Conservation (phyloP, 2,329 filamentous ascomycete species). For the Diaporthe vaccinii region DNA sequence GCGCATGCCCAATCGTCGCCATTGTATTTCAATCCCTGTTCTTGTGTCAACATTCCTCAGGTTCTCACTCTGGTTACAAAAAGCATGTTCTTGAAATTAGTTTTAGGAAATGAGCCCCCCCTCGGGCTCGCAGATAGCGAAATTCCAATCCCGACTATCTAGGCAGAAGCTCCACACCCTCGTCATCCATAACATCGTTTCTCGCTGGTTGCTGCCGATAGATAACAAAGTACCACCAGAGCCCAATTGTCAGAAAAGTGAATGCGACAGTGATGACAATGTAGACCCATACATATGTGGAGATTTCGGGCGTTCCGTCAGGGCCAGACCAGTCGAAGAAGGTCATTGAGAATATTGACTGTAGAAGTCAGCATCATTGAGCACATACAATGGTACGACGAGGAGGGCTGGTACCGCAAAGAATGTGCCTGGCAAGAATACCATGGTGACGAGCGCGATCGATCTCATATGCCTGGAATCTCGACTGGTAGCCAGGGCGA, state of each 20-base stretch:
- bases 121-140: background rate
- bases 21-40: background rate
- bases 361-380: background rate
- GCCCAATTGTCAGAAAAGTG: conserved; percentile 24
- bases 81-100: background rate
- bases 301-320: conserved; percentile 37
- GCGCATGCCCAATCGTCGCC: background rate
- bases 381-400: background rate
- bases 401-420: conserved; percentile 44
- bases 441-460: conserved; percentile 49
- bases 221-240: conserved; percentile 34
- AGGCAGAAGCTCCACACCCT: background rate
- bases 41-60: background rate
- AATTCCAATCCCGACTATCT: background rate
- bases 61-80: background rate
- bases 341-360: conserved; percentile 47
- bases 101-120: background rate
- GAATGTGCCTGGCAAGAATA: conserved; percentile 51
- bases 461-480: conserved; percentile 49
- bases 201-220: background rate
- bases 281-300: conserved; percentile 46
- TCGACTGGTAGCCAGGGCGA: conserved; percentile 46
- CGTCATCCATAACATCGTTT: background rate
- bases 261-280: conserved; percentile 21
- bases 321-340: conserved; percentile 46